phyloP scores from a whole-genome alignment of 2,329 filamentous ascomycete species.

The Aspergillus ochraceoroseus region DNA sequence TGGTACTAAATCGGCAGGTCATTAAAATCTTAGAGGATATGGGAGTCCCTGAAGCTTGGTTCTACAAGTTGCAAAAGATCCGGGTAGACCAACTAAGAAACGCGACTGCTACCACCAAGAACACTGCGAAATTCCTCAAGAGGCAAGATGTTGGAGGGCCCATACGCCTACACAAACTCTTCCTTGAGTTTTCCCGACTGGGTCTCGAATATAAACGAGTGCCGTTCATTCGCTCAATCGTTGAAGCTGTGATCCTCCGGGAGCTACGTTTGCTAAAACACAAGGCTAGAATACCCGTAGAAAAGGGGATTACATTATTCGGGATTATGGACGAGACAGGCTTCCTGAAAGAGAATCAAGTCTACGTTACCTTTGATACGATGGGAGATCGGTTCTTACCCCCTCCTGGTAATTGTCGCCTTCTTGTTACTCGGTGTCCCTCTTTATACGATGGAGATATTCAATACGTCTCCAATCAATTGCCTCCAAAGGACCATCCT shows the following conservation, averaged over 20 bases:
- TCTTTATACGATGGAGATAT: constrained; percentile 79
- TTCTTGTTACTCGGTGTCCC: constrained; percentile 72
- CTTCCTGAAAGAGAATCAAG: constrained; percentile 59
- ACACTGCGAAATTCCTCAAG: constrained; percentile 63
- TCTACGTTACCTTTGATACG: constrained; percentile 19
- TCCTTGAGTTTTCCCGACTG: constrained; percentile 53
- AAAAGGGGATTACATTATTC: constrained; percentile 68
- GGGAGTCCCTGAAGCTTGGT: constrained; percentile 54
- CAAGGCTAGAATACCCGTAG: constrained; percentile 67
- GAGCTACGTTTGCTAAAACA: constrained; percentile 73
- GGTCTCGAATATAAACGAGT: constrained; percentile 64
- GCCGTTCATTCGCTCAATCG: constrained; percentile 61
- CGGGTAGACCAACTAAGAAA: constrained; percentile 57
- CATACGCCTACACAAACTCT: constrained; percentile 58
- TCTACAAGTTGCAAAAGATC: constrained; percentile 59
- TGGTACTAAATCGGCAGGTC: constrained; percentile 71
- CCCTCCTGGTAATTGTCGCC: constrained; percentile 18
- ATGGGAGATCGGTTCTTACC: constrained; percentile 7
- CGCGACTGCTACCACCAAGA: constrained; percentile 55
- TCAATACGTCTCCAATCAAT: constrained; percentile 58
- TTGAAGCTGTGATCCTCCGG: constrained; percentile 66
- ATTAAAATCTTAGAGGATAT: constrained; percentile 86
- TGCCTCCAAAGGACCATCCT: constrained; percentile 57
- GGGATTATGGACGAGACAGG: constrained; percentile 80
- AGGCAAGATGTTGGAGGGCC: constrained; percentile 57